These are phyloP conservation scores for Boletus pseudopeckii DNA, from an alignment of 768 basidiomycete species.

Conservation along the genomic window DNA sequence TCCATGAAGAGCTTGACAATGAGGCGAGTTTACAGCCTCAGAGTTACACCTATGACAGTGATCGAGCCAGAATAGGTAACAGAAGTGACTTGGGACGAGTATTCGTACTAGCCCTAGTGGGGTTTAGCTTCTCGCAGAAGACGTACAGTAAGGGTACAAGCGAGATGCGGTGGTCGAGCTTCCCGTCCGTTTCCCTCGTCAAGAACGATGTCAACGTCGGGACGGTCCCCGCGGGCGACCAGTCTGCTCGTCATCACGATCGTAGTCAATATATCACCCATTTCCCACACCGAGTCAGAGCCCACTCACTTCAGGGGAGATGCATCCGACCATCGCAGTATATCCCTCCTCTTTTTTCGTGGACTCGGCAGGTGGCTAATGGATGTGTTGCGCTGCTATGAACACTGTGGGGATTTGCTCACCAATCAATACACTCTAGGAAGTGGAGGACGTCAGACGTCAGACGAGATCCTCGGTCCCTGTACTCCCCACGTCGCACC, in stretches of 20 bases:
- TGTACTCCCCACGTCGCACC: not conserved
- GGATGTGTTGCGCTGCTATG: not conserved
- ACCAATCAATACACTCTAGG: not conserved
- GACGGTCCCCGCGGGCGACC: not conserved
- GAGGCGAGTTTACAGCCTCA: no score
- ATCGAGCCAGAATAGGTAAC: no score
- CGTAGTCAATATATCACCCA: not conserved
- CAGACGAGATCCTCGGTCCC: not conserved
- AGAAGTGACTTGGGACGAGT: no score
- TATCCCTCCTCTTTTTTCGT: not conserved
- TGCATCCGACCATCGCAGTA: not conserved
- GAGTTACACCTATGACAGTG: no score
- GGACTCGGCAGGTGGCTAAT: not conserved
- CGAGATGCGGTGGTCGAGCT: not conserved
- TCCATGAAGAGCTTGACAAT: no score
- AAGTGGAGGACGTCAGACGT: not conserved
- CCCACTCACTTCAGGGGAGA: not conserved
- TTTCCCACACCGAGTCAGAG: not conserved
- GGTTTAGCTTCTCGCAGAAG: no score
- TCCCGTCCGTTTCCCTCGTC: no score
- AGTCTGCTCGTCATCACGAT: not conserved
- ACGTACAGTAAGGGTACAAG: not conserved
- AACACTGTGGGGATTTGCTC: not conserved
- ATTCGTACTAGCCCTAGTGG: no score
- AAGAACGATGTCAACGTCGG: not conserved